Percentiles rank a stretch among this genome's conserved stretches.
phyloP scores from a whole-genome alignment of 306 rosid species.

The Hippophae gyantsensis region DNA sequence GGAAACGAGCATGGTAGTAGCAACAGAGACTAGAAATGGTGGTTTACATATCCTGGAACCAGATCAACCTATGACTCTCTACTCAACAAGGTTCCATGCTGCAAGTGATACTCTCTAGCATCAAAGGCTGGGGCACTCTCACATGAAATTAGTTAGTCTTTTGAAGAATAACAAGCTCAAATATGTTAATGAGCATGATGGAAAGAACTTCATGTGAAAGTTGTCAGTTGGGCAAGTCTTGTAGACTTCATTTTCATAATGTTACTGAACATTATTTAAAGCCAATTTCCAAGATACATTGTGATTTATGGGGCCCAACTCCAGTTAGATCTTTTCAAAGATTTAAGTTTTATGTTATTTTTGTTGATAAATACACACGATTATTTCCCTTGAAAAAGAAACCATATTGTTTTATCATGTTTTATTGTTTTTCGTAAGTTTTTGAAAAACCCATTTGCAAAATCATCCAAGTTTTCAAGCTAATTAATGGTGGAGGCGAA shows the following conservation, averaged over 20 bases:
- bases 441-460: neutral
- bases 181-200: neutral
- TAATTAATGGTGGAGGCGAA: constrained; percentile 1
- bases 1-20: neutral
- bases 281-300: neutral
- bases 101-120: neutral
- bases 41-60: neutral
- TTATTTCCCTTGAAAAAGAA: neutral
- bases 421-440: neutral
- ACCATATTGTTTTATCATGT: neutral
- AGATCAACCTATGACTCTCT: neutral
- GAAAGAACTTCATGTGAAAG: neutral
- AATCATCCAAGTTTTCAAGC: neutral
- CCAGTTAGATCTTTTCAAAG: neutral
- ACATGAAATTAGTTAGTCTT: neutral
- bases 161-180: neutral
- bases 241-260: neutral
- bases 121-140: neutral
- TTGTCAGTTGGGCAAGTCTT: neutral
- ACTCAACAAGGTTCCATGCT: neutral
- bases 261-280: neutral
- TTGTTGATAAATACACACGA: neutral
- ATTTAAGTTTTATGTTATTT: neutral
- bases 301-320: constrained; percentile 2
- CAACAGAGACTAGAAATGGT: neutral